Conservation (phyloP, 1,139 yeast species). For the Geotrichum fermentans region DNA sequence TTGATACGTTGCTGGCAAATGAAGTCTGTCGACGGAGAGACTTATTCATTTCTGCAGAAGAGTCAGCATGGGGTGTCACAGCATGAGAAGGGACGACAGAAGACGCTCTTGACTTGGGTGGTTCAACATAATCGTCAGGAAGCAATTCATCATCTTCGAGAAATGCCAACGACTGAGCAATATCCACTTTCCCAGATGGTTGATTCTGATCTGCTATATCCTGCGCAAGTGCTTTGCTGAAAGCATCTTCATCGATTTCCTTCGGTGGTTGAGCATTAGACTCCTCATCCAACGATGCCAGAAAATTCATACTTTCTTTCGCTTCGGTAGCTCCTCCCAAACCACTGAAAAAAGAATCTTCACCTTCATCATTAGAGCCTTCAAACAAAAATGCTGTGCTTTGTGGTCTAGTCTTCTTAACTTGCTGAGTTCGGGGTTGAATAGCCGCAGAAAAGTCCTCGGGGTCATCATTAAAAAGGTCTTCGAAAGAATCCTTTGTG, state of each 20-base stretch:
- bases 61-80: not conserved
- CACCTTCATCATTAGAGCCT: constrained; percentile 1
- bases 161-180: constrained; percentile 36
- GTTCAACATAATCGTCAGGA: constrained; percentile 37
- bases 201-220: constrained; percentile 10
- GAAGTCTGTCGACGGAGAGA: constrained; percentile 1
- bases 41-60: not conserved
- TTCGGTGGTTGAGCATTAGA: not conserved
- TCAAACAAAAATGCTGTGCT: constrained; percentile 13
- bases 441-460: constrained; percentile 6
- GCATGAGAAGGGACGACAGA: not conserved
- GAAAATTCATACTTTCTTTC: not conserved
- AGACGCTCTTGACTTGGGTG: constrained; percentile 4
- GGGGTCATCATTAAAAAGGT: constrained; percentile 3
- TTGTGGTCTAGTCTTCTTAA: not conserved
- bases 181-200: constrained; percentile 17
- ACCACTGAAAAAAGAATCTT: constrained; percentile 13
- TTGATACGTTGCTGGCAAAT: constrained; percentile 2
- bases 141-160: constrained; percentile 41
- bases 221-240: constrained; percentile 20
- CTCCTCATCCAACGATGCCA: not conserved
- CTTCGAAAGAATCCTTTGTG: constrained; percentile 6
- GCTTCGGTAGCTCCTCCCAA: constrained; percentile 5
- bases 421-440: not conserved
- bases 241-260: constrained; percentile 21